phyloP scores from a whole-genome alignment of 2,329 filamentous ascomycete genomes.

The Onygenales sp. region DNA sequence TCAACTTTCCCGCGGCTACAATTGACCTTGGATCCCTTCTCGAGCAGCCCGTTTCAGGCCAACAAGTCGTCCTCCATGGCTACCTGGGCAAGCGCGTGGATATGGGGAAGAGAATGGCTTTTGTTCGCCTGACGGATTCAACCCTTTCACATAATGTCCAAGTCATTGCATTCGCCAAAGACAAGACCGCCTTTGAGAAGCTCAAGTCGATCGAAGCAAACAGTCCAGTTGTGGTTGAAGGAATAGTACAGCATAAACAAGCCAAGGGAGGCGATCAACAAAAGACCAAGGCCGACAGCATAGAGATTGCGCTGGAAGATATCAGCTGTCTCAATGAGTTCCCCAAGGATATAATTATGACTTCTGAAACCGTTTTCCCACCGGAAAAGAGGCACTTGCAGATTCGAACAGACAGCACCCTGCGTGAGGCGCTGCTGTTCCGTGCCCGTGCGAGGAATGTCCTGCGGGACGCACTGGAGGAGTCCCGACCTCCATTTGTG shows the following conservation, averaged over 20 bases:
- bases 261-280: conserved; percentile 21
- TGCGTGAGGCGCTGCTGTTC: conserved; percentile 61
- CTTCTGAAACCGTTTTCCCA: conserved; percentile 62
- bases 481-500: conserved; percentile 47
- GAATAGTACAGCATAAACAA: conserved; percentile 36
- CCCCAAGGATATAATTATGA: conserved; percentile 66
- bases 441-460: conserved; percentile 52
- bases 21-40: conserved; percentile 30
- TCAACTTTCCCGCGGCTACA: conserved; percentile 38
- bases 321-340: conserved; percentile 65
- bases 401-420: conserved; percentile 60
- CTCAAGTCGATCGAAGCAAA: conserved; percentile 39
- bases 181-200: conserved; percentile 24
- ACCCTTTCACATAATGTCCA: conserved; percentile 39
- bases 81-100: conserved; percentile 62
- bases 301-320: conserved; percentile 54
- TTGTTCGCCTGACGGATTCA: conserved; percentile 50
- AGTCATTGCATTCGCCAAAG: conserved; percentile 36
- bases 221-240: conserved; percentile 46
- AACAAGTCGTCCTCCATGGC: conserved; percentile 52
- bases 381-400: conserved; percentile 73
- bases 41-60: conserved; percentile 20
- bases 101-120: conserved; percentile 59
- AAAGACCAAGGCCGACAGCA: conserved; percentile 24
- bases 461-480: conserved; percentile 46